phyloP scores from a whole-genome alignment of 2,329 filamentous ascomycete species.

The Aspergillus floridensis region DNA sequence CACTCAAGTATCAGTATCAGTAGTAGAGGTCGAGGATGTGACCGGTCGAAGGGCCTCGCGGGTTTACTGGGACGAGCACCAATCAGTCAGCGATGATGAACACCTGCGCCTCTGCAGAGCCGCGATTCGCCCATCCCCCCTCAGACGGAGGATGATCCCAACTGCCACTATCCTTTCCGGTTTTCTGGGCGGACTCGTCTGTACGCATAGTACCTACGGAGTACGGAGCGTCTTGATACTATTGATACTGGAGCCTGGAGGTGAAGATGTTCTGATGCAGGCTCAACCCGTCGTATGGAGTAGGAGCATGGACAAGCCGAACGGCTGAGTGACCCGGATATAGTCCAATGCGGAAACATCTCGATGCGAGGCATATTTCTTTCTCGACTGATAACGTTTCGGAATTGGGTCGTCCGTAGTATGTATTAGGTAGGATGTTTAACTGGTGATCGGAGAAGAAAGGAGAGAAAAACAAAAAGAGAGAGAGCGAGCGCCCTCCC shows the following conservation, averaged over 20 bases:
- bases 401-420: background rate
- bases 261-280: no score
- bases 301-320: background rate
- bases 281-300: background rate
- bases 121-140: slow-evolving; percentile 26
- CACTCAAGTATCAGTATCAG: background rate
- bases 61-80: background rate
- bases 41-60: background rate
- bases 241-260: background rate
- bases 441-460: background rate
- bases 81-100: slow-evolving; percentile 10
- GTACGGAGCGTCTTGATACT: background rate
- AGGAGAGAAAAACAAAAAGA: no score
- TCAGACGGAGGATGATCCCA: slow-evolving; percentile 5
- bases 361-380: background rate
- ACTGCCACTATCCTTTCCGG: slow-evolving; percentile 1
- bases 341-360: background rate
- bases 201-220: background rate
- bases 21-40: background rate
- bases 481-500: background rate
- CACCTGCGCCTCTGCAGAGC: slow-evolving; percentile 20
- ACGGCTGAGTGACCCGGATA: background rate
- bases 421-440: background rate
- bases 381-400: background rate
- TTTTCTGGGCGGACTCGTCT: background rate